phyloP scores from a whole-genome alignment of 2,329 filamentous ascomycete genomes.

The Hymenoscyphus fraxineus region DNA sequence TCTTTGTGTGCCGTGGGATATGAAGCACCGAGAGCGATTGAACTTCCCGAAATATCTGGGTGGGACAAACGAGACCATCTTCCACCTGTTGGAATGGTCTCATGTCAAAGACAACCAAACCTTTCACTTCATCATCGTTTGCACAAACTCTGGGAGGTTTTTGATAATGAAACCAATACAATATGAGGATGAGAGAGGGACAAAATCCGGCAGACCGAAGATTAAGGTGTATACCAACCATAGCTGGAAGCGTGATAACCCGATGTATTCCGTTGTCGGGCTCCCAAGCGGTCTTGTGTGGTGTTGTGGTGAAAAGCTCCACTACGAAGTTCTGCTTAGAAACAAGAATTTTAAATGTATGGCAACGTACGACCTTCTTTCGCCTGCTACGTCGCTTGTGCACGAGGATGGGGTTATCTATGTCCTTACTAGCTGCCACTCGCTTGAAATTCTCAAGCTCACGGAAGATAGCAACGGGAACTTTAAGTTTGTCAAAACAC shows the following conservation, averaged over 20 bases:
- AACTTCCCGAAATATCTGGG: constrained; percentile 40
- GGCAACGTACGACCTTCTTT: constrained; percentile 48
- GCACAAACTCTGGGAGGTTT: constrained; percentile 51
- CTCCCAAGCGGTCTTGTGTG: constrained; percentile 55
- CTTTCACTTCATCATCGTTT: constrained; percentile 61
- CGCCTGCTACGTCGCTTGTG: constrained; percentile 48
- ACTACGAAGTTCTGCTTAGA: constrained; percentile 53
- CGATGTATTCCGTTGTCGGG: constrained; percentile 55
- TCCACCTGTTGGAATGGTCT: constrained; percentile 61
- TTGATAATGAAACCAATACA: constrained; percentile 48
- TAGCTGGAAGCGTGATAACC: constrained; percentile 43
- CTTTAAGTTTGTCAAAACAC: constrained; percentile 29
- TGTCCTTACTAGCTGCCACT: constrained; percentile 52
- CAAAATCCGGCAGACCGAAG: constrained; percentile 15
- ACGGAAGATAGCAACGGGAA: constrained; percentile 20
- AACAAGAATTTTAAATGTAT: constrained; percentile 49
- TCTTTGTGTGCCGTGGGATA: constrained; percentile 45
- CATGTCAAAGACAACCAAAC: constrained; percentile 53
- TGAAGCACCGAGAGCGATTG: constrained; percentile 38
- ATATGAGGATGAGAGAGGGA: constrained; percentile 17
- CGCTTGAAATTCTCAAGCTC: constrained; percentile 51
- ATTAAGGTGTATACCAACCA: constrained; percentile 54
- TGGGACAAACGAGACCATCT: constrained; percentile 54
- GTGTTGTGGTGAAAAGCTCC: constrained; percentile 50
- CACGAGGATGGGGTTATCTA: constrained; percentile 46